Evolutionary conservation across 768 basidiomycete genomes (phyloP), one percentile per base, ranked within the genome.

Genomic region (Punctularia strigosozonata): DNA sequence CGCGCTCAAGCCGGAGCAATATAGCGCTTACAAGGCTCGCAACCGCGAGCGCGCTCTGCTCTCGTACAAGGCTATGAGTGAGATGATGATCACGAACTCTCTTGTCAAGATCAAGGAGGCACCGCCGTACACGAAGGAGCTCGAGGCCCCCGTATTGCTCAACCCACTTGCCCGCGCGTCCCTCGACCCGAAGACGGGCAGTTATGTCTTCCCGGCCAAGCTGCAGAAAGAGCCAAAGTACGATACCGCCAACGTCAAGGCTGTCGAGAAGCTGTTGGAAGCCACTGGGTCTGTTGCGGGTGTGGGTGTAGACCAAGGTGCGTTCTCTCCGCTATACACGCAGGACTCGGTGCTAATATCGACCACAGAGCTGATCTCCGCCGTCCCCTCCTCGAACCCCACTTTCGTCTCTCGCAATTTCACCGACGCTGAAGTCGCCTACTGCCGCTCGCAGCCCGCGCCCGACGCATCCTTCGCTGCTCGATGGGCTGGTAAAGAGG

Each of bases 401-500:
- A 84, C 77, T 14, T 99, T 98, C 63, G 65, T 95, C 39, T 52
- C 73, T 40, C 83, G 90, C 45, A 99, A 99, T 69, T 99, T 95
- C 63, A 98, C 92, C 15, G 75, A 79, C 7, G 77, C 69, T 18
- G 95, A 99, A 63, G 73, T 81, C 48, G 62, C 71, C 8, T 97
- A 98, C 68, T 97, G 92, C 62, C 68, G 64, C 37, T 50, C 72
- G n/a, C 90, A 97, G 51, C 80, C 94, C 2, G 86, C 85, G 35
- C 77, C 87, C 14, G 60, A 73, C 1, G 83, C 95, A 6, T 97
- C 94, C 2, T 91, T 95, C 54, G 94, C 95, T 17, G 92, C 86
- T 25, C 84, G 92, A 40, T 99, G 95, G 94, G 86, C 75, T 21
- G 94, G 89, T 37, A 99, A 98, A 62, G 95, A 98, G 59, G 94